Evolutionary conservation across 2,329 filamentous ascomycete species (phyloP).

Genomic region (Coniochaeta sp.): DNA sequence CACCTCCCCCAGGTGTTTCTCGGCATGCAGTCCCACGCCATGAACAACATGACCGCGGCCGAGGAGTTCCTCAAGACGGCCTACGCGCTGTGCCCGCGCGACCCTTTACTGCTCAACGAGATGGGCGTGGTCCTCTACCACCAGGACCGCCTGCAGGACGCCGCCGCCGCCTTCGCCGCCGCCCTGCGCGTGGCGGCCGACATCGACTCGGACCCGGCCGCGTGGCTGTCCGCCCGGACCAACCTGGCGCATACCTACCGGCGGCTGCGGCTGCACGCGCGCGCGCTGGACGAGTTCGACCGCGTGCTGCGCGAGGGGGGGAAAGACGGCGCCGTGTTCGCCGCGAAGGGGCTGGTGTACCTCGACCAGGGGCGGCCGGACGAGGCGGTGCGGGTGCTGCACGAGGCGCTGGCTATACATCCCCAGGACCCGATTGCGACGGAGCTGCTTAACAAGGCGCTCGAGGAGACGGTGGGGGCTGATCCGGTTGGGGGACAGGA

Average conservation of each 20-base stretch:
- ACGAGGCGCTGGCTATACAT: constrained; percentile 73
- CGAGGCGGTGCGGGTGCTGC: constrained; percentile 74
- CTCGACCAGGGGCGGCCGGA: constrained; percentile 68
- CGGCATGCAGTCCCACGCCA: constrained; percentile 95
- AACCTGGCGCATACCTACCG: constrained; percentile 88
- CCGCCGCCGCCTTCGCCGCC: constrained; percentile 69
- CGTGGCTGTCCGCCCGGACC: constrained; percentile 76
- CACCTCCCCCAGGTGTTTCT: constrained; percentile 93
- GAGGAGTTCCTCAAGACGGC: constrained; percentile 92
- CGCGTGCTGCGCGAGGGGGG: constrained; percentile 77
- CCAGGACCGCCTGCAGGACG: constrained; percentile 69
- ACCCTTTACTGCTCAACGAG: constrained; percentile 89
- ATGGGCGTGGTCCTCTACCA: constrained; percentile 95
- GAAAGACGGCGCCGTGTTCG: constrained; percentile 72
- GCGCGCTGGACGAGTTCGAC: constrained; percentile 76
- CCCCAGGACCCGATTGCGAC: constrained; percentile 78
- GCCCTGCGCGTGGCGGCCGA: constrained; percentile 73
- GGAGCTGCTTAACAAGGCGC: constrained; percentile 66
- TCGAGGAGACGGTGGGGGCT: constrained; percentile 50
- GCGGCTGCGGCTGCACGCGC: constrained; percentile 58
- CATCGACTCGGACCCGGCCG: constrained; percentile 72
- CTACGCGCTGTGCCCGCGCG: constrained; percentile 72
- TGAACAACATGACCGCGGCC: constrained; percentile 90
- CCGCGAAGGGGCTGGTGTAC: constrained; percentile 75
- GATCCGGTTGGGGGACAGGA: constrained; percentile 20